Percentiles rank a stretch among this genome's conserved stretches.
These are phyloP conservation scores for Trichosporon sp. DNA, from an alignment of 1,284 basidiomycete species.

Conservation along the genomic window DNA sequence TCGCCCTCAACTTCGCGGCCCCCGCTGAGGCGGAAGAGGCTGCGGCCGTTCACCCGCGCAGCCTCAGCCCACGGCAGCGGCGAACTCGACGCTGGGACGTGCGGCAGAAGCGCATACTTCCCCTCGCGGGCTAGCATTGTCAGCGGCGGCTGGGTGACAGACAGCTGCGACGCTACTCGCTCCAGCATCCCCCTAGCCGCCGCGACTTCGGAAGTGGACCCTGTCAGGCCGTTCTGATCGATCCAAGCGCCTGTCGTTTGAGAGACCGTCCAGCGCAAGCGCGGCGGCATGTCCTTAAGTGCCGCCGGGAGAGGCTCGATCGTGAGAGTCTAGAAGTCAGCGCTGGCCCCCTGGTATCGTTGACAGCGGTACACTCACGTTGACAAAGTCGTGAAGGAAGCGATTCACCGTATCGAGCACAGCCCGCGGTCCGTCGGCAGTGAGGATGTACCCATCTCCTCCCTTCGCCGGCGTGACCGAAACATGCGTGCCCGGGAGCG, in stretches of 20 bases:
- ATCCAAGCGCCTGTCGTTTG: not conserved
- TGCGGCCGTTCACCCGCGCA: not conserved
- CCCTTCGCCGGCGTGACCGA: not conserved
- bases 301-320: not conserved
- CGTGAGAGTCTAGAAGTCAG: not conserved
- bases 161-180: not conserved
- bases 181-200: not conserved
- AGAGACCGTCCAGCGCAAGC: not conserved
- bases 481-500: not conserved
- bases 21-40: conserved; percentile 14
- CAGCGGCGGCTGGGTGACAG: not conserved
- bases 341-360: not conserved
- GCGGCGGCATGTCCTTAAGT: not conserved
- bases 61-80: conserved; percentile 11
- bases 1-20: not conserved
- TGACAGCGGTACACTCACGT: not conserved
- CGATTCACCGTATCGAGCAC: not conserved
- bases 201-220: not conserved
- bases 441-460: not conserved
- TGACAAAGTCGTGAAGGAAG: not conserved
- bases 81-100: conserved; percentile 5
- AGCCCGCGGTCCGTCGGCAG: not conserved
- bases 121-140: not conserved
- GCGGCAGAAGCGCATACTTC: conserved; percentile 8
- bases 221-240: not conserved